Evolutionary conservation across 257 asterid genomes (phyloP), one percentile per base, ranked within the genome.

Genomic region (Nicotiana benthamiana): DNA sequence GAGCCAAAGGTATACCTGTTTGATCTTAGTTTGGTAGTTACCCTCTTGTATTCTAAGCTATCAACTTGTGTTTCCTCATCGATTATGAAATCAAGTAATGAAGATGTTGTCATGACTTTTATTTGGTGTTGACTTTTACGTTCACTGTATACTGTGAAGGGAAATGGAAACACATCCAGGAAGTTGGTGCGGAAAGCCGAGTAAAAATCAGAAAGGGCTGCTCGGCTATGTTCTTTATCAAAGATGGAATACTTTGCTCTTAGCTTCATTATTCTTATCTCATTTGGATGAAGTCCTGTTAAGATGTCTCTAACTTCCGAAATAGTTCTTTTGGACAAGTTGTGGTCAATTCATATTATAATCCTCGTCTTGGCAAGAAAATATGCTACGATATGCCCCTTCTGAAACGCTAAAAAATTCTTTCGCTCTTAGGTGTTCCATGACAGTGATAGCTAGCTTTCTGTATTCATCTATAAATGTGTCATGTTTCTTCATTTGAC

Each of bases 1-100:
- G 99, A 95, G 88, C 99, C 99, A 63, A 91, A 92, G 97, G 99
- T 95, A 90, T 8, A 81, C 57, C 75, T 70, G 32, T 75, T 79
- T 77, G 79, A 46, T 65, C 63, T 56, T 54, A 61, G 53, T 67
- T 57, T 46, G 24, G 40, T 72, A 46, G 77, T 43, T 43, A 22
- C 60, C 16, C 3, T 26, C 78, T 51, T 48, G 26, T 46, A 48
- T 48, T 24, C 34, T 46, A n/a, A 72, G 78, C 26, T 72, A 59
- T 20, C 28, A 59, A 22, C 64, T 59, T 59, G 64, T 20, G 64
- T 59, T 20, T 59, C 64, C 64, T 59, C 4, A 20, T 59, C 28
- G 24, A 72, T 54, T 72, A 51, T 51, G 54, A 51, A 51, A 51
- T 12, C 54, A 51, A 51, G 54, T 32, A 72, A 15, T 72, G 51